Percentiles rank a stretch among this genome's conserved stretches.
phyloP scores from a whole-genome alignment of 106 monocot species.

The Ottelia alismoides region DNA sequence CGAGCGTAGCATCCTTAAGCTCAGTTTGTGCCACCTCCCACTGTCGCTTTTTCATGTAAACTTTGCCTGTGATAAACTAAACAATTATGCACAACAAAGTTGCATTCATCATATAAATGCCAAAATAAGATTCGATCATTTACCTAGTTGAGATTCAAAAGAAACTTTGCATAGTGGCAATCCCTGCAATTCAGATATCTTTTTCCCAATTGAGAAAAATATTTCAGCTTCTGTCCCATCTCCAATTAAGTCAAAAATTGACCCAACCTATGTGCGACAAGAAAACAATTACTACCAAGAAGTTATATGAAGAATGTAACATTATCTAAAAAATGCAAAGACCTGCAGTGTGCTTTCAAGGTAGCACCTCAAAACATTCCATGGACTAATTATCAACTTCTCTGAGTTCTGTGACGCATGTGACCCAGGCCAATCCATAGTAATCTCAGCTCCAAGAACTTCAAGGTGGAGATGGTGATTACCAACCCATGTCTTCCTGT shows the following conservation, averaged over 20 bases:
- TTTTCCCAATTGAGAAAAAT: slow-evolving; percentile 49
- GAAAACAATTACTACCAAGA: too few relatives aligned
- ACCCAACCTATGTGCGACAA: too few relatives aligned
- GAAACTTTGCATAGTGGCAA: slow-evolving; percentile 35
- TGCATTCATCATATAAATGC: too few relatives aligned
- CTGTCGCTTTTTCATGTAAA: slow-evolving; percentile 51
- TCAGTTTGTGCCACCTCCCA: slow-evolving; percentile 64
- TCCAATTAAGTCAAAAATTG: slow-evolving; percentile 55
- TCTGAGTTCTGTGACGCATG: slow-evolving; percentile 5
- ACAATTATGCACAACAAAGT: neutral
- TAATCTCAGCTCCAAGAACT: slow-evolving; percentile 26
- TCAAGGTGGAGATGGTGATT: slow-evolving; percentile 22
- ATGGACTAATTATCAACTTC: slow-evolving; percentile 46
- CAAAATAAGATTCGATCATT: too few relatives aligned
- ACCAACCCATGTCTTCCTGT: slow-evolving; percentile 1
- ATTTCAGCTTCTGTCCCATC: slow-evolving; percentile 56
- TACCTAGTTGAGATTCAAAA: slow-evolving; percentile 61
- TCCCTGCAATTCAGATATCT: slow-evolving; percentile 33
- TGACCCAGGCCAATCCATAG: slow-evolving; percentile 39
- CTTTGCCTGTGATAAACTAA: slow-evolving; percentile 32
- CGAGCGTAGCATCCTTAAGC: slow-evolving; percentile 30
- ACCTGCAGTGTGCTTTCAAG: slow-evolving; percentile 93
- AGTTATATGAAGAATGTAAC: neutral
- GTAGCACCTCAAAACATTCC: slow-evolving; percentile 57
- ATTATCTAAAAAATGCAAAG: neutral